Evolutionary conservation across 768 basidiomycete species (phyloP).

Genomic region (Paxillus involutus): DNA sequence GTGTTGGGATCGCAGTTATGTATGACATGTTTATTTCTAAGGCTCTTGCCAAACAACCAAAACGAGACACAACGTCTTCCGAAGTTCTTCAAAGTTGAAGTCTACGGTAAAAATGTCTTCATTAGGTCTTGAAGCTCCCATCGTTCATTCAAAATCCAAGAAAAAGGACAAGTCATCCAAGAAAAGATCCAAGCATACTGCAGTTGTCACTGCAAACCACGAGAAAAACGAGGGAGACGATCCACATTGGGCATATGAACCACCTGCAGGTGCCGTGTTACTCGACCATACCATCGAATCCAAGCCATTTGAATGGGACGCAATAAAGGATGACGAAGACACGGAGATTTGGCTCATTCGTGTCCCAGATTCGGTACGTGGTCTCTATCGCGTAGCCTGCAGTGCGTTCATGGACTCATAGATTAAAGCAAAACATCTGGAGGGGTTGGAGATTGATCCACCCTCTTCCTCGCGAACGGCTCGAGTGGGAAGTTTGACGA

Average conservation of each 20-base stretch:
- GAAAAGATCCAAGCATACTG: slow-evolving; percentile 6
- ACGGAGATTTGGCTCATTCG: slow-evolving; percentile 72
- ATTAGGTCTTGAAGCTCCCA: slow-evolving; percentile 14
- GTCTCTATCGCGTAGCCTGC: neutral
- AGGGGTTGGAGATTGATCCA: slow-evolving; percentile 47
- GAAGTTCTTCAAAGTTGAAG: too few species aligned
- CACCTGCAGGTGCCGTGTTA: slow-evolving; percentile 51
- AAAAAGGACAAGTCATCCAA: slow-evolving; percentile 11
- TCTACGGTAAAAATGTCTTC: slow-evolving; percentile 20
- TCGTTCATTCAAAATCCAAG: slow-evolving; percentile 8
- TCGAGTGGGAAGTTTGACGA: slow-evolving; percentile 48
- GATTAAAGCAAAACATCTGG: slow-evolving; percentile 68
- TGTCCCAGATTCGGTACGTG: slow-evolving; percentile 63
- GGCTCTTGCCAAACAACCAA: slow-evolving; percentile 28
- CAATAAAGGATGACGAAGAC: slow-evolving; percentile 52
- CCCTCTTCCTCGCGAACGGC: slow-evolving; percentile 40
- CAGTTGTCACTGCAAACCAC: slow-evolving; percentile 16
- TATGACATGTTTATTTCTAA: slow-evolving; percentile 26
- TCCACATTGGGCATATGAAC: slow-evolving; percentile 58
- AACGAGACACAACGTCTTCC: slow-evolving; percentile 2
- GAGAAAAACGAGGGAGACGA: slow-evolving; percentile 55
- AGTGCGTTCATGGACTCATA: slow-evolving; percentile 23
- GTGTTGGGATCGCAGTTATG: too few species aligned
- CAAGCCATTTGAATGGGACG: slow-evolving; percentile 68
- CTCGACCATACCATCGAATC: slow-evolving; percentile 46